Evolutionary conservation across 1,139 yeast species (phyloP), one percentile per base, ranked within the genome.

Genomic region (Ogataea hybrid): DNA sequence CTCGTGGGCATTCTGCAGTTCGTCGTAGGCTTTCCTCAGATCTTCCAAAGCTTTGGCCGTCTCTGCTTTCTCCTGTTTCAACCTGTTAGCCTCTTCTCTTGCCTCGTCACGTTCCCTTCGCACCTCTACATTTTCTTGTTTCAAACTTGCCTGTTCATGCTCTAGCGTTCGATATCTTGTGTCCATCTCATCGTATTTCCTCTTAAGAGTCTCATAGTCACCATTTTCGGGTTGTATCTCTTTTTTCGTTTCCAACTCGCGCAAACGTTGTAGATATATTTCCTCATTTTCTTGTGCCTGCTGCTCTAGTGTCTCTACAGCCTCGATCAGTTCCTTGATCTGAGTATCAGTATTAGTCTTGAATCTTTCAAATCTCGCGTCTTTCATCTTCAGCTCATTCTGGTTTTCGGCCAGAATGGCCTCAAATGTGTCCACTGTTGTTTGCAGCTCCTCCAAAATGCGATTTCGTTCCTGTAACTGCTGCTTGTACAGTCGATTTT

Each of bases 301-400:
- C 14, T 54, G 49, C 38, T 68, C 77, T 59, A 80, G 67, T 30
- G 77, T 64, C 47, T 76, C 81, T 42, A 80, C 69, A 28, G 79
- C 79, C 37, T 71, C 75, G 40, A 81, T 60, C 67, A 83, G 68
- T 51, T 80, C 84, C 41, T 73, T 75, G 31, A 83, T 63, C 33
- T 81, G 83, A 14, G 61, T 58, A 37, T 77, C 81, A 40, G 75
- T 72, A 25, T 66, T 71, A n/a, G 58, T 58, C 52, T 69, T 70
- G 45, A 70, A 77, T 44, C 67, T 71, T 12, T 55, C 50, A 40
- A 77, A 59, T 48, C 69, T 70, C 37, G 64, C 63, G 34, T 77
- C 82, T 48, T 70, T 74, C 16, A 70, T 70, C 0, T 57, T 54
- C 32, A 74, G 47, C 37, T 68, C 70, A 7, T 51, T 51, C 50